Base-by-base conservation (phyloP, 495 filamentous ascomycete genomes). In the Aspergillus biplanus region DNA sequence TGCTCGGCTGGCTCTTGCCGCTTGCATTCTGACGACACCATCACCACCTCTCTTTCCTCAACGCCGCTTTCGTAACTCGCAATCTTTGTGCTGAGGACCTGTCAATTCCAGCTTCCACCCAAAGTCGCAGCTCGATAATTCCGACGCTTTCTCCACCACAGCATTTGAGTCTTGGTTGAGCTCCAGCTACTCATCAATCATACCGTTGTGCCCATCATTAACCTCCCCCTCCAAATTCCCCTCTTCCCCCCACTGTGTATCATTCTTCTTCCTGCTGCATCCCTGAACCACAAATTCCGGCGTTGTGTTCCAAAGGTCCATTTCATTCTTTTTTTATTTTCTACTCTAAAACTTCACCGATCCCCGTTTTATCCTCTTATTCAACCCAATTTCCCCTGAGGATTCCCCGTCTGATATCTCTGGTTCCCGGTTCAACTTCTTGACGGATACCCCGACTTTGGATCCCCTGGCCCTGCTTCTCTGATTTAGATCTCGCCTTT, bases 21-120 rank as follows among this genome's bases (percentile, higher is more conserved):
- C 71, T 72, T 73, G 73, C 69, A 67, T 66, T 69, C 70, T 75
- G 71, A 75, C 73, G 69, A 73, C 73, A 74, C 71, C 68, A 71
- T 69, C 65, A 32, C 44, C 61, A 15, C 33, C 62, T 49, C 61
- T 47, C 52, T 49, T 52, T 58, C 37, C 47, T 59, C 52, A 46
- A n/a, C 60, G 56, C 56, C 66, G 65, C 64, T 61, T 64, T 67
- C 65, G 61, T 67, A 57, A 63, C 62, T 63, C 53, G 18, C 37
- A 32, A 13, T 39, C 13, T 46, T 21, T 6, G n/a, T 27, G 32
- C 55, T 33, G n/a, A 33, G 42, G 16, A 34, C 46, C 18, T 47
- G 31, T 47, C 56, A 58, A 47, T 46, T 49, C 37, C 16, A 49
- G 34, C 58, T 39, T 52, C 32, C 32, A 32, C 33, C 33, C 53